Evolutionary conservation across 2,329 filamentous ascomycete genomes (phyloP).

Genomic region (Chrysosporium queenslandicum): DNA sequence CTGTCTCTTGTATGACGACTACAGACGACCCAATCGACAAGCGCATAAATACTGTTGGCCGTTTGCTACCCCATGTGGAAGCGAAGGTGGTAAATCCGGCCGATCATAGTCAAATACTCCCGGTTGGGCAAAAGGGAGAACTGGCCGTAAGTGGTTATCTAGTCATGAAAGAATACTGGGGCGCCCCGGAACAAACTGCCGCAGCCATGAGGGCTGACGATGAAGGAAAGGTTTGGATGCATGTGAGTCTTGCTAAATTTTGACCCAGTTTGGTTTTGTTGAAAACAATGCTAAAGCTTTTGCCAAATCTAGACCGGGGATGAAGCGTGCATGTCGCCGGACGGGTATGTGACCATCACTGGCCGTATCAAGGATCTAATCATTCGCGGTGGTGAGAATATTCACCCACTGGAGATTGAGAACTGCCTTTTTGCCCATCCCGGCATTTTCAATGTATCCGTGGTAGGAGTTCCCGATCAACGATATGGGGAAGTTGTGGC

Average conservation of each 20-base stretch:
- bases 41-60: conserved; percentile 65
- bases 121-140: conserved; percentile 62
- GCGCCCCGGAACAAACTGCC: conserved; percentile 57
- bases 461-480: conserved; percentile 74
- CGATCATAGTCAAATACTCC: conserved; percentile 51
- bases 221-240: conserved; percentile 65
- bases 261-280: not conserved
- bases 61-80: conserved; percentile 70
- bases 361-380: conserved; percentile 92
- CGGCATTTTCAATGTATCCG: conserved; percentile 62
- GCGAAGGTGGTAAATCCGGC: conserved; percentile 65
- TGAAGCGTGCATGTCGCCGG: conserved; percentile 71
- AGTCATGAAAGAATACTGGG: conserved; percentile 86
- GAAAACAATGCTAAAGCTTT: not conserved
- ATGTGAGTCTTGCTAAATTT: conserved; percentile 32
- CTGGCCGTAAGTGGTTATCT: conserved; percentile 74
- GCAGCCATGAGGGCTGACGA: conserved; percentile 55
- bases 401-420: conserved; percentile 86
- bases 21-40: conserved; percentile 64
- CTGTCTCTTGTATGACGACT: conserved; percentile 63
- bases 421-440: conserved; percentile 70
- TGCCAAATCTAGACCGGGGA: conserved; percentile 60
- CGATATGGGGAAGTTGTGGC: conserved; percentile 78
- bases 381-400: conserved; percentile 91
- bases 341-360: conserved; percentile 81